Evolutionary conservation across 2,329 filamentous ascomycete species (phyloP).

Genomic region (Pestalotiopsis sp.): DNA sequence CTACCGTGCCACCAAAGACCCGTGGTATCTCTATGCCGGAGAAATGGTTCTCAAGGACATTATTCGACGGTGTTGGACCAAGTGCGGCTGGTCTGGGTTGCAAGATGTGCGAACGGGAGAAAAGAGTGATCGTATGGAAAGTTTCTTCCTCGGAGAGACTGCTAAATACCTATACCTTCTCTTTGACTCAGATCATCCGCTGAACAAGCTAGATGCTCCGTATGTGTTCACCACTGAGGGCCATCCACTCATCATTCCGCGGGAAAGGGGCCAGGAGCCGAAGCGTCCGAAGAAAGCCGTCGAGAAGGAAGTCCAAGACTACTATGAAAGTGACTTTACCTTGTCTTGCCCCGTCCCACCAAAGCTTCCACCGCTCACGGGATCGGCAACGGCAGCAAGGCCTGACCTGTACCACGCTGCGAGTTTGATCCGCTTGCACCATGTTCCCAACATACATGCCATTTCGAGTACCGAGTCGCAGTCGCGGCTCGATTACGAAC

Average conservation of each 20-base stretch:
- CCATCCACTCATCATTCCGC: constrained; percentile 85
- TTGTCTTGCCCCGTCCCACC: constrained; percentile 70
- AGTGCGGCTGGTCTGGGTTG: constrained; percentile 91
- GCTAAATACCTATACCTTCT: constrained; percentile 94
- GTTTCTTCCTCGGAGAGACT: constrained; percentile 96
- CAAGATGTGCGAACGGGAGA: constrained; percentile 82
- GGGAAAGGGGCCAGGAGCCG: constrained; percentile 32
- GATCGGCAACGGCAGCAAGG: constrained; percentile 79
- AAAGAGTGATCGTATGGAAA: constrained; percentile 94
- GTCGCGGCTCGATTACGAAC: constrained; percentile 14
- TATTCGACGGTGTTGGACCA: constrained; percentile 82
- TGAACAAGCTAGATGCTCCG: constrained; percentile 83
- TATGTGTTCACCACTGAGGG: constrained; percentile 97
- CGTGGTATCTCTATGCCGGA: constrained; percentile 93
- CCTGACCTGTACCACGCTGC: constrained; percentile 87
- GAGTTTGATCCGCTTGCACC: constrained; percentile 78
- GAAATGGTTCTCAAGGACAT: constrained; percentile 95
- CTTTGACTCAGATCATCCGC: constrained; percentile 81
- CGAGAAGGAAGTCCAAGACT: constrained; percentile 29
- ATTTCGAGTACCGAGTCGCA: neutral
- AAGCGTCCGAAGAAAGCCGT: constrained; percentile 24
- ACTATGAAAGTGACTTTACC: constrained; percentile 48
- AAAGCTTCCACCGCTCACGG: constrained; percentile 62
- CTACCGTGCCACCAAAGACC: constrained; percentile 90
- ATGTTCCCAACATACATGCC: constrained; percentile 67